A percentile compares a stretch with the other conserved stretches of the same genome.
These are phyloP conservation scores for Coemansia sp. DNA, from an alignment of 192 early-diverging fungal species.

Conservation along the genomic window DNA sequence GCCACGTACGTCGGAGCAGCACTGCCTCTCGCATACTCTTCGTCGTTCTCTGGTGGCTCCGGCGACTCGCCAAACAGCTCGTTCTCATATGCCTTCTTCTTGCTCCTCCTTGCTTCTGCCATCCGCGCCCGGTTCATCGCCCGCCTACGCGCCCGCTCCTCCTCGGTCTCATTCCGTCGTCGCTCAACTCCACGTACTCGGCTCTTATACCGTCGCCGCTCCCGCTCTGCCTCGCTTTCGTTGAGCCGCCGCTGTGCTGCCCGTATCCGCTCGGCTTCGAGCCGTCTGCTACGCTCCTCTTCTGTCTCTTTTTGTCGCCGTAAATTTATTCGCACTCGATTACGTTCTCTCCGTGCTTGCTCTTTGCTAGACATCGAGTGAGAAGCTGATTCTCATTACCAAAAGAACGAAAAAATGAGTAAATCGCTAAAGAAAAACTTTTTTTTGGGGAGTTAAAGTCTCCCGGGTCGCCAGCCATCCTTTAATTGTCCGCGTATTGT, in stretches of 20 bases:
- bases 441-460: no score
- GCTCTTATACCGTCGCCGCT: conserved; percentile 17
- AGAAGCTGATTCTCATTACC: no score
- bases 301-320: conserved; percentile 27
- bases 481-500: no score
- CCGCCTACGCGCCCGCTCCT: conserved; percentile 16
- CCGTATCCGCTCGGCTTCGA: conserved; percentile 25
- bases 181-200: conserved; percentile 17
- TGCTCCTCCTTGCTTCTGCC: conserved; percentile 16
- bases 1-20: no score
- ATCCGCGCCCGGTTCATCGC: conserved; percentile 32
- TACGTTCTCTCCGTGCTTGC: conserved; percentile 10
- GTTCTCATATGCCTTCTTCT: neutral
- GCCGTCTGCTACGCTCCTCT: conserved; percentile 11
- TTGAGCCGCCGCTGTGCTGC: conserved; percentile 18
- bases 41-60: neutral
- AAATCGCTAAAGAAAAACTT: neutral
- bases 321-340: conserved; percentile 16
- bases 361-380: neutral
- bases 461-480: no score
- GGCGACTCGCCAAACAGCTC: neutral
- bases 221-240: conserved; percentile 19
- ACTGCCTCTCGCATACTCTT: no score
- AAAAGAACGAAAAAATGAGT: neutral
- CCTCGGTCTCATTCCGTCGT: conserved; percentile 27